A percentile compares a stretch with the other conserved stretches of the same genome.
Evolutionary conservation across 805 yeast species (phyloP).

Genomic region (Yarrowia deformans): DNA sequence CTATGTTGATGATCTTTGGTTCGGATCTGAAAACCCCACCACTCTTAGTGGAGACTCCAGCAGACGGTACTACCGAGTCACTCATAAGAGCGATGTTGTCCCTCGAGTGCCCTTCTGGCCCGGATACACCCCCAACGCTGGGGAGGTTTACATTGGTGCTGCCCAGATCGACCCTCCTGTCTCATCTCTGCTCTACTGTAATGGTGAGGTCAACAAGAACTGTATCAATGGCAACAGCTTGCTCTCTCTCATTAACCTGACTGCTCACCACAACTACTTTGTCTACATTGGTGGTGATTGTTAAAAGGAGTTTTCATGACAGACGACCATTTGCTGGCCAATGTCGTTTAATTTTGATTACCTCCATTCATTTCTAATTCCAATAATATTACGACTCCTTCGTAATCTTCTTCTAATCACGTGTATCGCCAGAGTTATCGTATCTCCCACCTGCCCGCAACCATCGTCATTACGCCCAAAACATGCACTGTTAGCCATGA

Average conservation of each 20-base stretch:
- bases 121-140: constrained; percentile 20
- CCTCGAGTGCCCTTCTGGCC: constrained; percentile 40
- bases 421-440: not conserved
- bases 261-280: constrained; percentile 22
- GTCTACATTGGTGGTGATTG: constrained; percentile 16
- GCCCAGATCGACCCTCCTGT: constrained; percentile 1
- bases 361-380: not conserved
- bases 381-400: not conserved
- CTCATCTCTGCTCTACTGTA: not conserved
- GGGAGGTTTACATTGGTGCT: constrained; percentile 7
- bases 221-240: constrained; percentile 33
- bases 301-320: not conserved
- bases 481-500: not conserved
- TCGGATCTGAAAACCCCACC: constrained; percentile 6
- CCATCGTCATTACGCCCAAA: not conserved
- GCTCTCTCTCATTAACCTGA: constrained; percentile 14
- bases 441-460: not conserved
- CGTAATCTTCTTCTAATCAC: not conserved
- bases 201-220: constrained; percentile 40
- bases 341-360: not conserved
- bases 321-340: constrained; percentile 7
- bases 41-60: not conserved
- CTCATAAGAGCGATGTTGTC: constrained; percentile 41
- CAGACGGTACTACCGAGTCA: constrained; percentile 41
- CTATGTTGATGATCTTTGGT: constrained; percentile 56